Percentiles rank a stretch among this genome's conserved stretches.
Evolutionary conservation across 2,329 filamentous ascomycete species (phyloP).

Genomic region (Fusarium poae): DNA sequence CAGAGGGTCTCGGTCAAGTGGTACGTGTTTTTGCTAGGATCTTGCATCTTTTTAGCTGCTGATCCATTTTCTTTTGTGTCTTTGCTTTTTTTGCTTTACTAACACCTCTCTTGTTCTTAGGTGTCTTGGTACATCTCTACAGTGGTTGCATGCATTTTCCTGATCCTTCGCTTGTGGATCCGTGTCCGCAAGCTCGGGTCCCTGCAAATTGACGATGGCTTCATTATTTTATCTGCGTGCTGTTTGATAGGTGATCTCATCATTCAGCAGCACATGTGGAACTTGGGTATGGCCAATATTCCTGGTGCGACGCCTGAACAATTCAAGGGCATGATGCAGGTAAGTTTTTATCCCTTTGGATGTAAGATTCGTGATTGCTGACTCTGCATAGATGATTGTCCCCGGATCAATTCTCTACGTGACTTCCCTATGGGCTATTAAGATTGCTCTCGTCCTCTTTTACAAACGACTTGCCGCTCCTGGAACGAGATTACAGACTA

Average conservation of each 20-base stretch:
- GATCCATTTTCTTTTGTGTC: neutral
- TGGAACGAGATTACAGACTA: constrained; percentile 52
- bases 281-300: constrained; percentile 48
- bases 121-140: constrained; percentile 47
- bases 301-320: constrained; percentile 37
- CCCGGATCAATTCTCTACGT: constrained; percentile 58
- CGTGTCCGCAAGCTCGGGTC: constrained; percentile 36
- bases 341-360: neutral
- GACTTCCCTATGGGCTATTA: constrained; percentile 57
- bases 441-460: constrained; percentile 57
- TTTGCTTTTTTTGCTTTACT: neutral
- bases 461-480: constrained; percentile 57
- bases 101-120: constrained; percentile 2
- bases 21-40: constrained; percentile 8
- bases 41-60: neutral
- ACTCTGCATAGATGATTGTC: constrained; percentile 52
- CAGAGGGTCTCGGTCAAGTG: constrained; percentile 46
- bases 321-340: constrained; percentile 48
- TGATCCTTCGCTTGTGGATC: constrained; percentile 38
- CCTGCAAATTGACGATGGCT: constrained; percentile 36
- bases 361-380: neutral
- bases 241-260: constrained; percentile 43
- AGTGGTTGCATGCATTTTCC: constrained; percentile 36
- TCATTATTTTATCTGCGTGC: constrained; percentile 35
- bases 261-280: constrained; percentile 47